phyloP scores from a whole-genome alignment of 2,329 filamentous ascomycete species.

The Ophiostoma novo-ulmi region DNA sequence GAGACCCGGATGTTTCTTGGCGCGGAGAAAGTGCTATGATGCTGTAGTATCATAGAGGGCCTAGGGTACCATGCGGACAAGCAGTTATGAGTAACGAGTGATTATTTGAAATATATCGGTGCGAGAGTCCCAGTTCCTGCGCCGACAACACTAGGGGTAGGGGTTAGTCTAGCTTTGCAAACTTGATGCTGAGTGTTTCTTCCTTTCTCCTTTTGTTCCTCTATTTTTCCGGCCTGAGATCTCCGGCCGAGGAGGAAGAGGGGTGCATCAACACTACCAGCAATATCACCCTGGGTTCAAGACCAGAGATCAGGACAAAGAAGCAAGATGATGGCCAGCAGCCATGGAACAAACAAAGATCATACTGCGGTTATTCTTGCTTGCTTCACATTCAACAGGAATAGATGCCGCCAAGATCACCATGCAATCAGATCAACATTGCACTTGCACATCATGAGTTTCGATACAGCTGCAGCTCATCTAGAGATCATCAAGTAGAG shows the following conservation, averaged over 20 bases:
- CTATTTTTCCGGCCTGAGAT: not conserved
- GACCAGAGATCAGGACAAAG: not conserved
- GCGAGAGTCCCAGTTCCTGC: not conserved
- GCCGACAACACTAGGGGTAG: not conserved
- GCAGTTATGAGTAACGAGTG: not conserved
- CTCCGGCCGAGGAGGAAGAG: not conserved
- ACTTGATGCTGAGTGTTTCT: not conserved
- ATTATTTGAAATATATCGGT: conserved; percentile 1
- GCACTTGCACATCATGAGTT: not conserved
- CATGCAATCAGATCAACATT: not conserved
- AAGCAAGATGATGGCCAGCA: not conserved
- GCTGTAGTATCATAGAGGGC: not conserved
- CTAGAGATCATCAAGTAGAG: not conserved
- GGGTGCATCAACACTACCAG: too few species aligned
- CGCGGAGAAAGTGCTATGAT: not conserved
- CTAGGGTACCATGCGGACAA: not conserved
- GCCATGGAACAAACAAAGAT: not conserved
- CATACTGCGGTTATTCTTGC: conserved; percentile 10
- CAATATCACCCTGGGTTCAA: not conserved
- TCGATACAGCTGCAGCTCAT: not conserved
- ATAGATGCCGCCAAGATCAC: not conserved
- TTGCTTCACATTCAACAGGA: not conserved
- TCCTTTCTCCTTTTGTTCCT: not conserved
- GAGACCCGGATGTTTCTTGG: conserved; percentile 9
- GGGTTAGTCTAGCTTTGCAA: not conserved